Evolutionary conservation across 228 moss, liverwort and hornwort species (phyloP).

Genomic region (Sphagnum fallax): DNA sequence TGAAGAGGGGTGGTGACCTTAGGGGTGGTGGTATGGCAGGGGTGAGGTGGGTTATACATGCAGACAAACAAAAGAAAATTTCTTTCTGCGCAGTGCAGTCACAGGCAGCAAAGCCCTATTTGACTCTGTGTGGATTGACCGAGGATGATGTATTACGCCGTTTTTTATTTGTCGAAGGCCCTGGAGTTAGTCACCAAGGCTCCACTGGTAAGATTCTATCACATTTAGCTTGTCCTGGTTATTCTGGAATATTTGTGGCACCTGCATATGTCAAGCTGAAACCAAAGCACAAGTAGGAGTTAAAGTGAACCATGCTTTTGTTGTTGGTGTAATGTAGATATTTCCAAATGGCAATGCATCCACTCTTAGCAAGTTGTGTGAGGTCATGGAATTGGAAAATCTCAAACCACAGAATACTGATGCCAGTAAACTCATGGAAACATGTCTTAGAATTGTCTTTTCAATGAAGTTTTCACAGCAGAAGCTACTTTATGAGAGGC

Average conservation of each 20-base stretch:
- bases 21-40: slow-evolving; percentile 11
- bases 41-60: slow-evolving; percentile 41
- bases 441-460: neutral
- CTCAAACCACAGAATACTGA: too few relatives aligned
- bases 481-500: neutral
- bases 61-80: slow-evolving; percentile 41
- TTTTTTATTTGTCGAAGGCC: slow-evolving; percentile 53
- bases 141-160: slow-evolving; percentile 42
- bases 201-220: slow-evolving; percentile 33
- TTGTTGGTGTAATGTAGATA: neutral
- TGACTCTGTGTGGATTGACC: slow-evolving; percentile 26
- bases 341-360: neutral
- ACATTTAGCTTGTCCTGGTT: neutral
- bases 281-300: neutral
- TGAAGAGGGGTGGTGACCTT: neutral
- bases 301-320: neutral
- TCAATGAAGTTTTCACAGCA: neutral
- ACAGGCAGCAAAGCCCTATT: slow-evolving; percentile 51
- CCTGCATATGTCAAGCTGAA: neutral
- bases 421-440: too few relatives aligned
- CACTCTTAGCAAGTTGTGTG: neutral
- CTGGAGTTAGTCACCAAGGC: slow-evolving; percentile 27
- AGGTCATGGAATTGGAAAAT: neutral
- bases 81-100: slow-evolving; percentile 59
- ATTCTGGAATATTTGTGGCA: neutral